Base-by-base conservation (phyloP, 2,329 filamentous ascomycete genomes). In the Sphaerulina populicola region DNA sequence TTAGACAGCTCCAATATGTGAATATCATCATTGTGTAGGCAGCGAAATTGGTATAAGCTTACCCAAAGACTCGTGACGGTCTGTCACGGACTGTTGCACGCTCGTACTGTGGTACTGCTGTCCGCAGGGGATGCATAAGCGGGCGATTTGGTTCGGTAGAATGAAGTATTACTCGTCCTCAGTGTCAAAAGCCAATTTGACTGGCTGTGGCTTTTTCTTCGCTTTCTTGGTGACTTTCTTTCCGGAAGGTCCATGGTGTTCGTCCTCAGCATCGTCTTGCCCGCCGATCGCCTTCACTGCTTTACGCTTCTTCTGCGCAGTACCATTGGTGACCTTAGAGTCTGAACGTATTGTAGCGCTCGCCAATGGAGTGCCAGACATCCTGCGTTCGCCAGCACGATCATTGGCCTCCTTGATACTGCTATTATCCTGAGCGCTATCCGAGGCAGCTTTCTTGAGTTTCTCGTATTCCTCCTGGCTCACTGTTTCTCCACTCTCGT, bases 401-500 rank as follows among this genome's bases (percentile, higher is more conserved):
- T 56, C 58, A 9, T 58, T 42, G 9, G 60, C 54, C 21, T 60
- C 63, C 12, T 39, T 62, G n/a, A 62, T 58, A 35, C 47, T 54
- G 23, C 49, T 35, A 8, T 55, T 43, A 18, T 52, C 51, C 31
- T 58, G 43, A 3, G 43, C 15, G n/a, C 33, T 38, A 15, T 45
- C 27, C 27, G 12, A 21, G 12, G 23, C 36, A 23, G 18, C 21
- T 21, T 47, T 54, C 4, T 46, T 56, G 14, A 41, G 62, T 12
- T 69, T 70, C 31, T 75, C 71, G 50, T 75, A 74, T 42, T 77
- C 73, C n/a, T 70, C 70, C 61, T 70, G 77, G 55, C 60, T 80
- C 59, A 70, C 68, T 42, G 83, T 77, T 29, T 83, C 76, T 49
- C 87, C 84, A 44, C 81, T 85, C 4, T 78, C 74, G 64, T 88